Percentiles rank a stretch among this genome's conserved stretches.
Conservation (phyloP, 495 filamentous ascomycete genomes). For the Trichoderma orchidacearum region DNA sequence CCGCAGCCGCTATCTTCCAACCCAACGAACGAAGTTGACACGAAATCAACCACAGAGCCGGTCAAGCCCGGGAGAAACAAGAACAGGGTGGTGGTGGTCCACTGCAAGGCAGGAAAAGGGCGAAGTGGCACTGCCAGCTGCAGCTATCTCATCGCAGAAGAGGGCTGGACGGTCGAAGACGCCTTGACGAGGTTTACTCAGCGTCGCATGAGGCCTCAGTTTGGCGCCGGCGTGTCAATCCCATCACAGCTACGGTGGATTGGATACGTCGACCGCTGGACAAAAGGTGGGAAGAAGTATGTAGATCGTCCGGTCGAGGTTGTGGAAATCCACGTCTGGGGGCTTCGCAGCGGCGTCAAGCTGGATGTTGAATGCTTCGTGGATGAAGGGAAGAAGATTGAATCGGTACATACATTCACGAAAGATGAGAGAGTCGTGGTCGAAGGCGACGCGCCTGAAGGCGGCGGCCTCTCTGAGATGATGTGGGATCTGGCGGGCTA, state of each 20-base stretch:
- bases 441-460: slow-evolving; percentile 37
- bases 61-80: slow-evolving; percentile 14
- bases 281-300: slow-evolving; percentile 57
- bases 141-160: slow-evolving; percentile 79
- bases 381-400: slow-evolving; percentile 76
- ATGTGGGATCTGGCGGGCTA: slow-evolving; percentile 40
- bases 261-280: slow-evolving; percentile 82
- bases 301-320: slow-evolving; percentile 76
- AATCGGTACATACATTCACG: slow-evolving; percentile 68
- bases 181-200: slow-evolving; percentile 76
- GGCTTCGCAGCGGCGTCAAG: slow-evolving; percentile 75
- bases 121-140: slow-evolving; percentile 80
- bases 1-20: not conserved
- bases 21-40: slow-evolving; percentile 1
- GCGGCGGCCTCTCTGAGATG: slow-evolving; percentile 30
- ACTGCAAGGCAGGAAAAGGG: slow-evolving; percentile 96
- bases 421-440: slow-evolving; percentile 61
- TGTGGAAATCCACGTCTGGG: slow-evolving; percentile 81
- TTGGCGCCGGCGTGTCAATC: slow-evolving; percentile 84
- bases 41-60: slow-evolving; percentile 1
- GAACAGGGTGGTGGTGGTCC: slow-evolving; percentile 71
- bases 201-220: slow-evolving; percentile 74
- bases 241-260: slow-evolving; percentile 83
- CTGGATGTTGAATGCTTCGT: slow-evolving; percentile 74
- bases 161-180: slow-evolving; percentile 68